Conservation (phyloP, 2,329 filamentous ascomycete genomes). For the Xylariaceae sp. region DNA sequence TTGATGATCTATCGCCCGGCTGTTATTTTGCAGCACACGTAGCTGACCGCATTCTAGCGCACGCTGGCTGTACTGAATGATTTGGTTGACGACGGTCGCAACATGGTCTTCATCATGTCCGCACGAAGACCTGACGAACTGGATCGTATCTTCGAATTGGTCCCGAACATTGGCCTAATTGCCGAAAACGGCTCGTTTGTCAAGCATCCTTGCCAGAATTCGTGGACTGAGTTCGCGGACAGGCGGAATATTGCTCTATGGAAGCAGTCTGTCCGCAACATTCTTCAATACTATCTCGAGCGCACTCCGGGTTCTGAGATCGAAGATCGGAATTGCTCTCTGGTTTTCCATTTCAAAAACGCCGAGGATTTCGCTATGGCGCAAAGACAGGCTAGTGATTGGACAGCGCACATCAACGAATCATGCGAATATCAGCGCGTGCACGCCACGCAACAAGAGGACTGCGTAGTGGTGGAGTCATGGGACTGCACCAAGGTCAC, state of each 20-base stretch:
- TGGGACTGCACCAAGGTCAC: slow-evolving; percentile 83
- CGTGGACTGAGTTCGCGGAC: slow-evolving; percentile 77
- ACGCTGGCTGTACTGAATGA: slow-evolving; percentile 80
- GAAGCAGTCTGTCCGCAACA: slow-evolving; percentile 78
- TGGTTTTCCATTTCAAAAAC: slow-evolving; percentile 85
- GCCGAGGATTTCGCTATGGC: slow-evolving; percentile 73
- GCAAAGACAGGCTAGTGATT: slow-evolving; percentile 76
- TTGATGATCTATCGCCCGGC: slow-evolving; percentile 12
- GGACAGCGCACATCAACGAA: slow-evolving; percentile 92
- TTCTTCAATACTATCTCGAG: slow-evolving; percentile 84
- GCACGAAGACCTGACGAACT: slow-evolving; percentile 82
- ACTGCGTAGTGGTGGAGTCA: slow-evolving; percentile 78
- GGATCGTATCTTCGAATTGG: slow-evolving; percentile 75
- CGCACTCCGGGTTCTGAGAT: slow-evolving; percentile 83
- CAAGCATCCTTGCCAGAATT: slow-evolving; percentile 59
- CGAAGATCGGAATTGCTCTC: slow-evolving; percentile 84
- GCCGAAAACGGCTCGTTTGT: slow-evolving; percentile 94
- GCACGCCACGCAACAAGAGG: slow-evolving; percentile 74
- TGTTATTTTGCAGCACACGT: neutral
- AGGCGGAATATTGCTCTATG: slow-evolving; percentile 64
- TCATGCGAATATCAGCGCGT: slow-evolving; percentile 79
- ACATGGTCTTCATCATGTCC: slow-evolving; percentile 92
- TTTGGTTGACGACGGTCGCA: slow-evolving; percentile 70
- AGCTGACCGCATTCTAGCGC: slow-evolving; percentile 44
- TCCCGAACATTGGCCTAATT: slow-evolving; percentile 80